Base-by-base conservation (phyloP, 441 rosid genomes). In the Populus hybrid region DNA sequence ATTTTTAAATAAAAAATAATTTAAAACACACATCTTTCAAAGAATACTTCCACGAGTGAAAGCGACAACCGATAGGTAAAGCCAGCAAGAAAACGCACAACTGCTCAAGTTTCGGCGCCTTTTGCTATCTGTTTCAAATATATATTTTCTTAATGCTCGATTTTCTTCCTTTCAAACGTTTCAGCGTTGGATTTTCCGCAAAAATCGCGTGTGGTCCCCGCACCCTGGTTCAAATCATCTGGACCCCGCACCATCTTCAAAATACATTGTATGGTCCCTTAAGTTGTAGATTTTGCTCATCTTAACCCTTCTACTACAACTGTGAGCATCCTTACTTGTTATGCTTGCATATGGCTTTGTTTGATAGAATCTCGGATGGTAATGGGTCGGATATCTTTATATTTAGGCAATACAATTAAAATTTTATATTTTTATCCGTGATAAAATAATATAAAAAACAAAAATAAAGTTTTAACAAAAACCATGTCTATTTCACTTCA, bases 121-220 rank as follows among this genome's bases (percentile, higher is more conserved):
- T 30, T 8, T 36, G n/a, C 64, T 50, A 30, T 53, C 46, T 71
- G 46, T 0, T 16, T 65, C 70, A 1, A 6, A 63, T 26, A 30
- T 30, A 30, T 26, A n/a, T 14, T 14, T 65, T 20, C 35, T 21
- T 30, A 21, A 8, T 53, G 14, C 5, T 10, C 12, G 23, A 72
- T 69, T 26, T 10, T 24, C 20, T 53, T 64, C 12, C 65, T 3
- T 20, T 24, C 23, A 35, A 5, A 35, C 6, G 38, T 69, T 23
- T 30, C 84, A 86, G 85, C 82, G 75, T 78, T 75, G 50, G 72
- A 81, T 84, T 82, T 75, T 71, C 73, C 76, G 7, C 35, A 67
- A 73, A 72, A 76, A 53, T 85, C 3, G 18, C 57, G 6, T 7
- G 10, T 18, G 67, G 68, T 72, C 75, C 67, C 70, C 34, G 11